Evolutionary conservation across 2,329 filamentous ascomycete species (phyloP), one percentile per base, ranked within the genome.

Genomic region (Colletotrichum sublineola): DNA sequence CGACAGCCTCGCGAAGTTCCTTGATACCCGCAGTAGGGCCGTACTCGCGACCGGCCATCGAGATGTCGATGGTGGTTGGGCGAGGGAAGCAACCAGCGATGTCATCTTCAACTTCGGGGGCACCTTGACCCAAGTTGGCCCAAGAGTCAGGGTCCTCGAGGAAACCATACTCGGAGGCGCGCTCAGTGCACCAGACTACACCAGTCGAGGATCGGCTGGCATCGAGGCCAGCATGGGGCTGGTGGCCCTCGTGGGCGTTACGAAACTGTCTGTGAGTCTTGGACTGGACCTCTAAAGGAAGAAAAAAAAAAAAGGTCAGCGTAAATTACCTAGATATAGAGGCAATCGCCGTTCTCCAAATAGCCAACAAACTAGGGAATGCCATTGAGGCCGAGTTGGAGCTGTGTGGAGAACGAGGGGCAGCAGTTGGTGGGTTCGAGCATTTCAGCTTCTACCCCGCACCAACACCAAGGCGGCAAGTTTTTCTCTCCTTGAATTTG

Each of bases 61-160:
- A 91, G 78, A 98, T 89, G 77, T 96, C 91, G 77, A 98, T 94
- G 55, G 87, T 88, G 63, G 90, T 89, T 8, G 96, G 96, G 20
- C 96, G 90, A 77, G 92, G 87, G 81, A 98, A 98, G 84, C 93
- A 96, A 70, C 95, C 94, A 78, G 92, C 89, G 78, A 98, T 98
- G 75, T 96, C 94, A 76, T 97, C 94, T 77, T 97, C 96, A 74
- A 97, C 96, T 82, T 98, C 95, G 55, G 95, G 95, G 20, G 95
- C 95, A 77, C 95, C 95, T 84, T 98, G 96, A 42, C 96, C 96
- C 65, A 98, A 86, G 81, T 98, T 98, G 71, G 96, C 95, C 96
- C 96, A 98, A 75, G 87, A 84, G 2, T 93, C 88, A 14, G 94
- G 95, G 76, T 95, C 88, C 5, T 98, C 95, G 63, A 90, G 85